Conservation (phyloP, 176 grass and related monocot genomes). For the Avena sativa region DNA sequence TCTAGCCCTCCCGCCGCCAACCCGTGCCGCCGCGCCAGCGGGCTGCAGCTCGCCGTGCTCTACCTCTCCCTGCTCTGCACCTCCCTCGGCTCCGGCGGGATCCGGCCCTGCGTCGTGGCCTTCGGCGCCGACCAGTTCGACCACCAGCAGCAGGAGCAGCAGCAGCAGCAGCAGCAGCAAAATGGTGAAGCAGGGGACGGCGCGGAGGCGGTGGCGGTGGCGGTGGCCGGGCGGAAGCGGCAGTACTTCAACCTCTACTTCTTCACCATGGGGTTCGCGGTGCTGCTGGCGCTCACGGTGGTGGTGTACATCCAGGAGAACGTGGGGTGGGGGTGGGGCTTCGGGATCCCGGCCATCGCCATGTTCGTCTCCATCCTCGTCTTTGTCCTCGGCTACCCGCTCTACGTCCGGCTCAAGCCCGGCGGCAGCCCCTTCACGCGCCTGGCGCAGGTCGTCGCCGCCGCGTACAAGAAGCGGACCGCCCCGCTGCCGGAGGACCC, state of each 20-base stretch:
- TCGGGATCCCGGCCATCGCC: conserved; percentile 59
- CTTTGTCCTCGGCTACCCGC: conserved; percentile 51
- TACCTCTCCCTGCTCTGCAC: conserved; percentile 61
- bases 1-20: neutral
- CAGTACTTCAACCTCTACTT: conserved; percentile 88
- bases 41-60: conserved; percentile 54
- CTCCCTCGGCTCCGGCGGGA: conserved; percentile 68
- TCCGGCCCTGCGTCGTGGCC: conserved; percentile 67
- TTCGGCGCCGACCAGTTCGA: conserved; percentile 84
- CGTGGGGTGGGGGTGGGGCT: conserved; percentile 64
- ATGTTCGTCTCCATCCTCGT: conserved; percentile 62
- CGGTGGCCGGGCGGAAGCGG: conserved; percentile 46
- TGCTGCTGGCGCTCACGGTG: conserved; percentile 62
- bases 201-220: conserved; percentile 22
- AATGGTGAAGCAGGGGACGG: neutral
- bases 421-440: conserved; percentile 64
- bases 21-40: conserved; percentile 48
- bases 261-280: conserved; percentile 61
- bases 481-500: conserved; percentile 51
- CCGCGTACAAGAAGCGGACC: conserved; percentile 58
- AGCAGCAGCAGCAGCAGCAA: neutral
- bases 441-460: conserved; percentile 48
- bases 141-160: neutral
- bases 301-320: conserved; percentile 82
- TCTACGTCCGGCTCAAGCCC: conserved; percentile 55